Evolutionary conservation across 2,329 filamentous ascomycete species (phyloP).

Genomic region (Paraphoma sp.): DNA sequence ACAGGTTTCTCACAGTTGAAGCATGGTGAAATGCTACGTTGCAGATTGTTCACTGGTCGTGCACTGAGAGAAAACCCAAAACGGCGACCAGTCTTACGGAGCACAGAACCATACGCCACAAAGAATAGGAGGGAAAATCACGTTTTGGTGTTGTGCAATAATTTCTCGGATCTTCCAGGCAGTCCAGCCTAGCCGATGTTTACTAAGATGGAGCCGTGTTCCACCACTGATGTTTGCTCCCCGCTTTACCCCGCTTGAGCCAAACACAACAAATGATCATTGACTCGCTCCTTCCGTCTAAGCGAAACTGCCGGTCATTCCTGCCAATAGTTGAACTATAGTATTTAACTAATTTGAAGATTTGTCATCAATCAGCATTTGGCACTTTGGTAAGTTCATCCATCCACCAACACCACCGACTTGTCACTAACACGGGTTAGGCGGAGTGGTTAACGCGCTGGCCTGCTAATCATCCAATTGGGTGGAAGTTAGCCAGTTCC

Average conservation of each 20-base stretch:
- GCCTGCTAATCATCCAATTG: neutral
- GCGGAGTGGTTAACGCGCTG: neutral
- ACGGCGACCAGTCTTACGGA: too few relatives aligned
- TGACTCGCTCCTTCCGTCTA: neutral
- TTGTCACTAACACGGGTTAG: neutral
- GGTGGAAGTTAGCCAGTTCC: conserved; percentile 33
- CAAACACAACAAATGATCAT: neutral
- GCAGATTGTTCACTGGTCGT: too few relatives aligned
- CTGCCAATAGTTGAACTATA: neutral
- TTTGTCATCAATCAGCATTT: neutral
- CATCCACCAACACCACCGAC: neutral
- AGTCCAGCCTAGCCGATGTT: too few relatives aligned
- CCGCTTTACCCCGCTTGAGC: conserved; percentile 3
- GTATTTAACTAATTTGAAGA: neutral
- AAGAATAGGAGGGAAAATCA: too few relatives aligned
- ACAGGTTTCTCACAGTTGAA: too few relatives aligned
- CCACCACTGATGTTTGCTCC: neutral
- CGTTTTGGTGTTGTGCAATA: too few relatives aligned
- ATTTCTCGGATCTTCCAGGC: too few relatives aligned
- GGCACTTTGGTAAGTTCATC: conserved; percentile 1
- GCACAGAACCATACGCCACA: too few relatives aligned
- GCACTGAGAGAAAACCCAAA: too few relatives aligned
- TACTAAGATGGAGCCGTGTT: neutral
- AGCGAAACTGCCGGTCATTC: neutral
- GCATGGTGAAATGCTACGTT: too few relatives aligned